These are phyloP conservation scores for Yamadazyma sp. DNA, from an alignment of 805 yeast species.

Conservation along the genomic window DNA sequence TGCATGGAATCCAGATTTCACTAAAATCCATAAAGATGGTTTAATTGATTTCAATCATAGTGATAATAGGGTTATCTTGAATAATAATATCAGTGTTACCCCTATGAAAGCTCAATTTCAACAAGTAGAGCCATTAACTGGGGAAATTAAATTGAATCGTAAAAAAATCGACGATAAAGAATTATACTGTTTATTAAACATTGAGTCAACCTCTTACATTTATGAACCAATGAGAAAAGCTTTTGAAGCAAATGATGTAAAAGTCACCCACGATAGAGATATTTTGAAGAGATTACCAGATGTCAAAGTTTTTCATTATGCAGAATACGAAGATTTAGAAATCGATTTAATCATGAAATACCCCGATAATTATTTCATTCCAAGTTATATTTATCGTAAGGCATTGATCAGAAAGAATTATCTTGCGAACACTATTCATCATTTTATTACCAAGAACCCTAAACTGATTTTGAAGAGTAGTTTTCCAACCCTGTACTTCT, in stretches of 20 bases:
- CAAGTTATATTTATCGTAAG: conserved; percentile 84
- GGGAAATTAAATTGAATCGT: conserved; percentile 51
- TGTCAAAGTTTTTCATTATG: conserved; percentile 63
- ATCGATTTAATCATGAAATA: conserved; percentile 56
- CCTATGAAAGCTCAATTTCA: conserved; percentile 67
- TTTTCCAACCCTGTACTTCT: conserved; percentile 70
- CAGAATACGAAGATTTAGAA: conserved; percentile 86
- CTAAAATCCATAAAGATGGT: conserved; percentile 55
- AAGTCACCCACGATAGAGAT: conserved; percentile 19
- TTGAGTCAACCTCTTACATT: conserved; percentile 39
- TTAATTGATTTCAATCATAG: conserved; percentile 40
- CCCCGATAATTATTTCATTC: conserved; percentile 54
- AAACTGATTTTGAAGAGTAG: conserved; percentile 54
- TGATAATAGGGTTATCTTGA: conserved; percentile 69
- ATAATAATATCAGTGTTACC: conserved; percentile 56
- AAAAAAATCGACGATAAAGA: conserved; percentile 3
- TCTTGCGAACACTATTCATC: conserved; percentile 77
- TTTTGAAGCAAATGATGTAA: conserved; percentile 19
- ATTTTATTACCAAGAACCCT: conserved; percentile 73
- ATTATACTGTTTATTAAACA: conserved; percentile 30
- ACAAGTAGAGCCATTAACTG: conserved; percentile 47
- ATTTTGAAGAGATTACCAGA: conserved; percentile 15
- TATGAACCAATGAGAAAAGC: conserved; percentile 41
- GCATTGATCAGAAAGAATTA: conserved; percentile 90
- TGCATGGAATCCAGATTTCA: conserved; percentile 83